Conservation (phyloP, 768 basidiomycete genomes). For the Boletus pseudo-olivaceus region DNA sequence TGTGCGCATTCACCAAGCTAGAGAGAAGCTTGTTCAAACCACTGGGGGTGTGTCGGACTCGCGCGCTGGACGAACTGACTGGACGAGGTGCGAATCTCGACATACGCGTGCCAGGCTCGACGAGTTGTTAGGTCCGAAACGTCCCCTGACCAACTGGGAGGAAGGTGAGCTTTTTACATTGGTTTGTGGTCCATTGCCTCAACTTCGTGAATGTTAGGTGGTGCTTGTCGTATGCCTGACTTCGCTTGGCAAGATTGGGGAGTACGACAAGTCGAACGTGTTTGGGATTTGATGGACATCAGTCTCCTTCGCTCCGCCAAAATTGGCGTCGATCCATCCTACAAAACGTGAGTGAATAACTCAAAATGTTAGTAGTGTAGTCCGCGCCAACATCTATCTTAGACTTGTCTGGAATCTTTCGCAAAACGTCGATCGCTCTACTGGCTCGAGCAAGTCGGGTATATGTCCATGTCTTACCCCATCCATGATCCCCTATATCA, state of each 20-base stretch:
- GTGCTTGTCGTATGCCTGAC: conserved; percentile 80
- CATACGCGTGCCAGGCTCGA: conserved; percentile 86
- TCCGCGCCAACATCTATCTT: conserved; percentile 5
- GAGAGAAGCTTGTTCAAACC: conserved; percentile 78
- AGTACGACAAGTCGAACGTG: conserved; percentile 86
- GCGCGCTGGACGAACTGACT: conserved; percentile 75
- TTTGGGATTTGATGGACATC: conserved; percentile 95
- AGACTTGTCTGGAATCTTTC: conserved; percentile 95
- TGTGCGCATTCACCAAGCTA: conserved; percentile 84
- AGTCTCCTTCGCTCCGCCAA: conserved; percentile 76
- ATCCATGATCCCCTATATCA: conserved; percentile 95
- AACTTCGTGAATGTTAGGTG: conserved; percentile 43
- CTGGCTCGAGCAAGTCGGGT: conserved; percentile 74
- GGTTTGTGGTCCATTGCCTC: background rate
- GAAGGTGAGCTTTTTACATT: conserved; percentile 54
- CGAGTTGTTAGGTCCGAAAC: conserved; percentile 74
- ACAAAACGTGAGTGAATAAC: conserved; percentile 68
- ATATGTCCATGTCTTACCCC: conserved; percentile 94
- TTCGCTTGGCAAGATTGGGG: conserved; percentile 96
- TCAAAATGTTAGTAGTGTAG: background rate
- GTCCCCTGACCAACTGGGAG: conserved; percentile 91
- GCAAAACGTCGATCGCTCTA: conserved; percentile 93
- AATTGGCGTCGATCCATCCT: conserved; percentile 79
- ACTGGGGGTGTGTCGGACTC: conserved; percentile 56
- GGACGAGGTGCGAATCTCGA: conserved; percentile 89